A percentile compares a stretch with the other conserved stretches of the same genome.
phyloP scores from a whole-genome alignment of 2,329 filamentous ascomycete genomes.

The Sporothrix protearum region DNA sequence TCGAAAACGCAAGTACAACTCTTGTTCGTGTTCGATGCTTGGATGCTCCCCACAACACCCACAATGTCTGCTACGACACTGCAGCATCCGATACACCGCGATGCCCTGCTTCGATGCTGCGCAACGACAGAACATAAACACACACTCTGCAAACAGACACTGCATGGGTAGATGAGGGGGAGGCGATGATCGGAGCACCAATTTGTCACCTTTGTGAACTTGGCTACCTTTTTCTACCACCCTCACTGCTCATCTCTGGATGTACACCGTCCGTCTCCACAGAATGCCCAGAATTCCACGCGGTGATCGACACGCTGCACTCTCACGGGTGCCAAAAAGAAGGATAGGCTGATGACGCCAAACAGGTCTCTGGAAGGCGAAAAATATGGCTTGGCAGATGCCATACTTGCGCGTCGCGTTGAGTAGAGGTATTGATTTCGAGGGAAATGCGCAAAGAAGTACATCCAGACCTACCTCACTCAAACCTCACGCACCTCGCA shows the following conservation, averaged over 20 bases:
- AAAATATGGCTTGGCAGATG: neutral
- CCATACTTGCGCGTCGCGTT: neutral
- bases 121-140: neutral
- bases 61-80: neutral
- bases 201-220: neutral
- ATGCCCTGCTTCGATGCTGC: neutral
- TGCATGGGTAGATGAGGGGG: neutral
- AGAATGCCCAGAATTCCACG: slow-evolving; percentile 10
- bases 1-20: neutral
- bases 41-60: neutral
- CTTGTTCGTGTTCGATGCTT: neutral
- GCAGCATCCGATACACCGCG: slow-evolving; percentile 12
- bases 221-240: neutral
- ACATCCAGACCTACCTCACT: too few relatives aligned
- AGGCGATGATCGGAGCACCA: neutral
- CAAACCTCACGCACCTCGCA: neutral
- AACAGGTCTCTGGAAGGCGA: neutral
- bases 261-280: slow-evolving; percentile 4
- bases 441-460: neutral
- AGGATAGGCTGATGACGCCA: neutral
- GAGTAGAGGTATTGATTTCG: neutral
- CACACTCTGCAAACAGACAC: too few relatives aligned
- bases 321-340: neutral
- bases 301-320: slow-evolving; percentile 13
- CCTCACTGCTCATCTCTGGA: neutral